Evolutionary conservation across 805 yeast genomes (phyloP), one percentile per base, ranked within the genome.

Genomic region (Metahyphopichia silvanorum): DNA sequence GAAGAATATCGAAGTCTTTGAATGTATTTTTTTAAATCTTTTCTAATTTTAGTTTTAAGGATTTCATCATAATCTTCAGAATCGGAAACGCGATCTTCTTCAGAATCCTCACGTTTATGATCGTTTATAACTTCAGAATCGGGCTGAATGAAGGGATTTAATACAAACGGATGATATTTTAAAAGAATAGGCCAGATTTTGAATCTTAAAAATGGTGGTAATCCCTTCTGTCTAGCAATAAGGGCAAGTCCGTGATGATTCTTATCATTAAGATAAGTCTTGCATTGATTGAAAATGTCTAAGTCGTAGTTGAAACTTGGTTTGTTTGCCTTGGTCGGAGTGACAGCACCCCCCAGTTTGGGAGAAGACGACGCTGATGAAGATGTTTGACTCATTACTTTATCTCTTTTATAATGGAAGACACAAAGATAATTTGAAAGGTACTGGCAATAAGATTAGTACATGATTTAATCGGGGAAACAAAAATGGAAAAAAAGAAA

Each of bases 121-220:
- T 17, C 19, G 14, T 43, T 51, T 17, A 31, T 41, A 21, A 39
- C 49, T 49, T 64, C 68, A 17, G 51, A 60, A 49, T 74, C 91
- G 2, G 86, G 80, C 40, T 75, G 73, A 22, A 86, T 69, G 44
- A 76, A 82, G 0, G 96, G 96, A 31, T 78, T 69, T 20, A 76
- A 58, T 10, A 86, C 95, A 63, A 80, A 85, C 1, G 97, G 96
- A 55, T 89, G 97, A 47, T 78, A 78, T 44, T 79, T 79, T 36
- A 89, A 57, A 31, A 89, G 57, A 4, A 86, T 60, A 1, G 96
- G 96, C 97, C 97, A 89, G 6, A 86, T 83, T 35, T 72, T 66
- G 43, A 77, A 78, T 38, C 98, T 70, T 33, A 87, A 64, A 35
- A 78, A 72, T 1, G 95, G 91, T 1, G 97, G 97, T 17, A 88